These are phyloP conservation scores for Aspergillus ustus DNA, from an alignment of 2,329 filamentous ascomycete species.

Conservation along the genomic window DNA sequence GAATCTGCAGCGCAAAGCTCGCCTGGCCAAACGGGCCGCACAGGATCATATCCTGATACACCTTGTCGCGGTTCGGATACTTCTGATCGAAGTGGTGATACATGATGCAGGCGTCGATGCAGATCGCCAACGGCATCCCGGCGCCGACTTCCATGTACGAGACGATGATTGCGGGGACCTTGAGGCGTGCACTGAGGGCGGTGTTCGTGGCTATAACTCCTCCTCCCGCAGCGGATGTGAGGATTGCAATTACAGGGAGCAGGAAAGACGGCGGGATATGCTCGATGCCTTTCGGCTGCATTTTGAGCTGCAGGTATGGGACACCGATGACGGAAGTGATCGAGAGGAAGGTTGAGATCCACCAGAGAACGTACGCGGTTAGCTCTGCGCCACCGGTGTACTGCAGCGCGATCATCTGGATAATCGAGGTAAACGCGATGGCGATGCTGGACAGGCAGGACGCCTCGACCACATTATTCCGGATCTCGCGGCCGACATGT, in stretches of 20 bases:
- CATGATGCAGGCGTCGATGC: slow-evolving; percentile 40
- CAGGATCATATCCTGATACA: slow-evolving; percentile 48
- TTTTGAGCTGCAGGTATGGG: slow-evolving; percentile 42
- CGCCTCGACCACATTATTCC: slow-evolving; percentile 39
- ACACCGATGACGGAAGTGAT: slow-evolving; percentile 37
- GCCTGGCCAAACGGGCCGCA: slow-evolving; percentile 47
- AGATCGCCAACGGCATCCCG: slow-evolving; percentile 38
- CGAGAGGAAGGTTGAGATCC: slow-evolving; percentile 42
- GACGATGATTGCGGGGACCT: slow-evolving; percentile 47
- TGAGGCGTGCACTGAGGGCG: slow-evolving; percentile 31
- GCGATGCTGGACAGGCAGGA: slow-evolving; percentile 45
- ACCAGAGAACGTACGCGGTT: slow-evolving; percentile 47
- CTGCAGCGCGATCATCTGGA: slow-evolving; percentile 55
- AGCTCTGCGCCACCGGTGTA: slow-evolving; percentile 35
- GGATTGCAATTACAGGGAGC: slow-evolving; percentile 45
- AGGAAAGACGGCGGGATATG: slow-evolving; percentile 40
- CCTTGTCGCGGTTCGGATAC: slow-evolving; percentile 27
- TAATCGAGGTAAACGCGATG: slow-evolving; percentile 42
- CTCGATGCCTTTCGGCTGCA: slow-evolving; percentile 43
- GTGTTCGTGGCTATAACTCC: slow-evolving; percentile 40
- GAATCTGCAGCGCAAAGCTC: slow-evolving; percentile 45
- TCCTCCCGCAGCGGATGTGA: slow-evolving; percentile 46
- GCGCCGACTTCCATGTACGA: slow-evolving; percentile 46
- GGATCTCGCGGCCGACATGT: slow-evolving; percentile 36
- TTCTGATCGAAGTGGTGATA: slow-evolving; percentile 35